Evolutionary conservation across 1,284 basidiomycete genomes (phyloP), one percentile per base, ranked within the genome.

Genomic region (Cryptococcus amylolentus): DNA sequence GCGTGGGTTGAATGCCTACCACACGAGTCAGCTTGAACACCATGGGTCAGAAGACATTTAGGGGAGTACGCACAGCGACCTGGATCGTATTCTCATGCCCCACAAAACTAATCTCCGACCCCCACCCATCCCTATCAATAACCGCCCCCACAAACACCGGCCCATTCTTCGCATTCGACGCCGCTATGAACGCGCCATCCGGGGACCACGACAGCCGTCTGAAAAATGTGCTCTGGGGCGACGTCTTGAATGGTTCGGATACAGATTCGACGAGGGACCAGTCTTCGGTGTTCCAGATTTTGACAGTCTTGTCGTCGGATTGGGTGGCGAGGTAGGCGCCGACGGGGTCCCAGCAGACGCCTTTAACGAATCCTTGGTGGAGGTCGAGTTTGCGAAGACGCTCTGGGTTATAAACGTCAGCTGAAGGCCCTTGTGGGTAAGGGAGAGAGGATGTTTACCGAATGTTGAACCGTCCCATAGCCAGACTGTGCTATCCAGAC

Each of bases 31-130:
- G 44, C 26, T 16, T 1, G 12, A n/a, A 14, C 38, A n/a, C 16
- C 27, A 18, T 14, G 23, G 23, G 23, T 23, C 23, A 23, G 23
- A 23, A 18, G 8, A 37, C n/a, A 26, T 16, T 7, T 62, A 56
- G 52, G 48, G 64, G 52, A 53, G 57, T 46, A 72, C 88, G 68
- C 70, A 90, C 90, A 18, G 91, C 89, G 47, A 96, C 93, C 79
- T 96, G 89, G n/a, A 98, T 88, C 0, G 93, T 95, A 68, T 98
- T 96, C 73, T 95, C 91, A 70, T 99, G 95, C 0, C 95, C 95
- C 43, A 98, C 94, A 52, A 99, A 82, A 62, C 88, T 92, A 51
- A 94, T 92, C 57, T 93, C 88, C 7, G 88, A 88, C 2, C 85
- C 86, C 92, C 91, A 96, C 18, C 85, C 82, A 49, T 87, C 86